Evolutionary conservation across 1,284 basidiomycete species (phyloP).

Genomic region (Exsudoporus floridanus): DNA sequence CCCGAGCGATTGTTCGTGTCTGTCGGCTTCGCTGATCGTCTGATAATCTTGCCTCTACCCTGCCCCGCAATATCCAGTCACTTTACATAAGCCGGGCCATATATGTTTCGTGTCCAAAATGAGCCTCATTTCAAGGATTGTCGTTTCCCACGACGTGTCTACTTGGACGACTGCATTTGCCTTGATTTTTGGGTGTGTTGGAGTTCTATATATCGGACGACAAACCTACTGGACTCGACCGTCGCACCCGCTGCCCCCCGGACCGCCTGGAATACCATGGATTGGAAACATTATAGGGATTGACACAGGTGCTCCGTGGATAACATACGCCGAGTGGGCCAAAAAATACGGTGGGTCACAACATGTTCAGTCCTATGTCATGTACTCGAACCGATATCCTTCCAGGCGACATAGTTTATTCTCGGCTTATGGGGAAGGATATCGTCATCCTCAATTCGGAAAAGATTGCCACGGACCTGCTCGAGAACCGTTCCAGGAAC

Average conservation of each 20-base stretch:
- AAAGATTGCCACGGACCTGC: conserved; percentile 18
- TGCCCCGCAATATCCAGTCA: too few species aligned
- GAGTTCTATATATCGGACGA: not conserved
- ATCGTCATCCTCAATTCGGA: conserved; percentile 25
- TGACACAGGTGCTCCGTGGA: too few species aligned
- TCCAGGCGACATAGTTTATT: conserved; percentile 18
- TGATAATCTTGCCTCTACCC: too few species aligned
- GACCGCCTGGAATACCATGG: too few species aligned
- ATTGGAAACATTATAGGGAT: too few species aligned
- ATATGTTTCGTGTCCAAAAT: too few species aligned
- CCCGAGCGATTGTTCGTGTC: too few species aligned
- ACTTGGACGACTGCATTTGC: not conserved
- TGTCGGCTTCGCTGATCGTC: too few species aligned
- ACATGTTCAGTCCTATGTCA: not conserved
- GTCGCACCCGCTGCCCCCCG: not conserved
- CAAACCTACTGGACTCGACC: not conserved
- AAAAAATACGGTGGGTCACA: conserved; percentile 14
- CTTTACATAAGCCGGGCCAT: too few species aligned
- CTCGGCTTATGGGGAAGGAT: conserved; percentile 13
- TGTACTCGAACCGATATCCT: not conserved
- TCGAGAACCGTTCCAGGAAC: conserved; percentile 12
- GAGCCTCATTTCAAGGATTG: too few species aligned
- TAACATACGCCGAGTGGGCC: not conserved
- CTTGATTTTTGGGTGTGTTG: not conserved
- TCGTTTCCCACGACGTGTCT: too few species aligned